These are phyloP conservation scores for Coemansia sp. DNA, from an alignment of 192 early-diverging fungal genomes.

Conservation along the genomic window DNA sequence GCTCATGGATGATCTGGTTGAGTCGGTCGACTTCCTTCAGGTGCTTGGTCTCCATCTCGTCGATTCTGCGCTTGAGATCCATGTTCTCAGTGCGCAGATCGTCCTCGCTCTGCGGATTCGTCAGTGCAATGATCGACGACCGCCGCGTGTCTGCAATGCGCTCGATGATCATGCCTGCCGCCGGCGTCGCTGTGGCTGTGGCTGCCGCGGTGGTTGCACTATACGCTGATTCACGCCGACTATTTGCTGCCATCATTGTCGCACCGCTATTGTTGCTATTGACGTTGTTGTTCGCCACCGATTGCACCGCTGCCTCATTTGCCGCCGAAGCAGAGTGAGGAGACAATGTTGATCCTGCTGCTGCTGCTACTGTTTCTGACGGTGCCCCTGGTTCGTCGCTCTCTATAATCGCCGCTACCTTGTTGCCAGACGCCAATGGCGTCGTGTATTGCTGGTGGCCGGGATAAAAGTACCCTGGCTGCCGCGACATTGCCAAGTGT, in stretches of 20 bases:
- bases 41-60: constrained; percentile 49
- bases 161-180: constrained; percentile 18
- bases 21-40: constrained; percentile 35
- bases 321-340: not conserved
- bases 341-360: too few relatives aligned
- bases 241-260: not conserved
- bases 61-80: constrained; percentile 41
- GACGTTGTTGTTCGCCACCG: not conserved
- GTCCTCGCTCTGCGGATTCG: constrained; percentile 41
- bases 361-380: too few relatives aligned
- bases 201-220: not conserved
- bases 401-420: not conserved
- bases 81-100: constrained; percentile 45
- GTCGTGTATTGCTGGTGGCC: constrained; percentile 2
- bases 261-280: not conserved
- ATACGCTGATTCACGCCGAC: not conserved
- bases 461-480: constrained; percentile 1
- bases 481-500: not conserved
- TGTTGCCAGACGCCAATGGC: not conserved
- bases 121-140: constrained; percentile 53
- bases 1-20: constrained; percentile 27
- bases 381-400: too few relatives aligned
- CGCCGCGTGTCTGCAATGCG: constrained; percentile 31
- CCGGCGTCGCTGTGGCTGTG: not conserved
- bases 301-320: not conserved